Conservation (phyloP, 306 rosid genomes). For the Potentilla sterilis region DNA sequence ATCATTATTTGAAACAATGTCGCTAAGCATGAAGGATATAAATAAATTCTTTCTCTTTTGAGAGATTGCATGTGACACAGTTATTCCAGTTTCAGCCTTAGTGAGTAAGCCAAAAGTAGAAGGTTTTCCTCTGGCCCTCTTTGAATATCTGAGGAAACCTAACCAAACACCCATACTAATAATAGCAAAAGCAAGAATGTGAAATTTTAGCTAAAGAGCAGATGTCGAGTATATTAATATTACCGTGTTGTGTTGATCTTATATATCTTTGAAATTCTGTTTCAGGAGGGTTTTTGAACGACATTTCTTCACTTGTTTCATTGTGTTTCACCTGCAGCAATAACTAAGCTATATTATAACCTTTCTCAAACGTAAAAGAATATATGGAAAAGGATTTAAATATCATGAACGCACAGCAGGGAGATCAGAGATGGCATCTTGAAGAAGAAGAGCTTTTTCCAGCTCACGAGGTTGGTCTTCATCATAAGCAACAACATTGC, state of each 20-base stretch:
- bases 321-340: constrained; percentile 48
- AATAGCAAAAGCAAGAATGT: background rate
- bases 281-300: constrained; percentile 65
- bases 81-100: too few species aligned
- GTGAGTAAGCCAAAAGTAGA: background rate
- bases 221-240: constrained; percentile 19
- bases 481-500: constrained; percentile 78
- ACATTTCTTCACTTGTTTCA: constrained; percentile 64
- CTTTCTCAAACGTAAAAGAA: constrained; percentile 22
- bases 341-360: constrained; percentile 21
- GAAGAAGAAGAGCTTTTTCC: constrained; percentile 63
- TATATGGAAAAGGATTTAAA: constrained; percentile 12
- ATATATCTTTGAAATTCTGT: constrained; percentile 86
- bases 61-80: too few species aligned
- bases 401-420: constrained; percentile 53
- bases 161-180: background rate
- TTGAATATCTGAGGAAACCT: background rate
- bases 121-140: background rate
- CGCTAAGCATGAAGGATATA: background rate
- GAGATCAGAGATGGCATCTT: constrained; percentile 95
- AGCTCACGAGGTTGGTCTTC: constrained; percentile 78
- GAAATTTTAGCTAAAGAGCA: background rate
- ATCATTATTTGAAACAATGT: background rate
- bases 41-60: background rate
- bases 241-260: constrained; percentile 75